A percentile compares a stretch with the other conserved stretches of the same genome.
Conservation (phyloP, 2,329 filamentous ascomycete species). For the Fusarium haematococcum region DNA sequence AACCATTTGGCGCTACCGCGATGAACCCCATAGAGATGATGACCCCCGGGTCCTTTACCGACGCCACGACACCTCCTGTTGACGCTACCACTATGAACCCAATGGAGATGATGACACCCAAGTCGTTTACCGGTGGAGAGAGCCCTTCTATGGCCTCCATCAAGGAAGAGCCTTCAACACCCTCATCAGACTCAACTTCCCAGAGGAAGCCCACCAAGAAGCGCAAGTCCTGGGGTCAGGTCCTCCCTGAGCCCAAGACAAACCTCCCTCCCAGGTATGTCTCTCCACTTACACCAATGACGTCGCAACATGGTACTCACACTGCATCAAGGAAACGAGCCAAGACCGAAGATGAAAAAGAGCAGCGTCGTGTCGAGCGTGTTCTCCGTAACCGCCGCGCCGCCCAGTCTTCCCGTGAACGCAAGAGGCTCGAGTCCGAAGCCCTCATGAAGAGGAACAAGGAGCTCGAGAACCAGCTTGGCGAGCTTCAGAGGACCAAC, state of each 20-base stretch:
- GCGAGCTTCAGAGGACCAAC: constrained; percentile 68
- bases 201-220: constrained; percentile 87
- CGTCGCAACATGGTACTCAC: constrained; percentile 36
- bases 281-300: not conserved
- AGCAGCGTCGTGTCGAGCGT: constrained; percentile 95
- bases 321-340: constrained; percentile 80
- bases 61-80: constrained; percentile 45
- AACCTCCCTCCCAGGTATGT: constrained; percentile 88
- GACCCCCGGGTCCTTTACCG: constrained; percentile 56
- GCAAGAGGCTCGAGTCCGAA: constrained; percentile 90
- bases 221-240: constrained; percentile 98
- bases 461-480: constrained; percentile 73
- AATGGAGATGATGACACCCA: constrained; percentile 63
- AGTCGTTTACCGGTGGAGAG: constrained; percentile 52
- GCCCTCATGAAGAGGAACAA: constrained; percentile 81
- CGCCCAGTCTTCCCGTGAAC: constrained; percentile 95
- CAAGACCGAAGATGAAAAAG: constrained; percentile 99
- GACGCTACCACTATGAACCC: constrained; percentile 55
- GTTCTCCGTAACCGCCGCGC: constrained; percentile 96
- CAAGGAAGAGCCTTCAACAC: constrained; percentile 38
- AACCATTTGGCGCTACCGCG: constrained; percentile 23
- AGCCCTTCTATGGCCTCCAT: constrained; percentile 15
- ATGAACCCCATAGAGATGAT: constrained; percentile 3
- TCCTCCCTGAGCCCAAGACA: constrained; percentile 95
- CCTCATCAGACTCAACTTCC: constrained; percentile 38